phyloP scores from a whole-genome alignment of 2,329 filamentous ascomycete genomes.

The Coniochaeta ligniaria region DNA sequence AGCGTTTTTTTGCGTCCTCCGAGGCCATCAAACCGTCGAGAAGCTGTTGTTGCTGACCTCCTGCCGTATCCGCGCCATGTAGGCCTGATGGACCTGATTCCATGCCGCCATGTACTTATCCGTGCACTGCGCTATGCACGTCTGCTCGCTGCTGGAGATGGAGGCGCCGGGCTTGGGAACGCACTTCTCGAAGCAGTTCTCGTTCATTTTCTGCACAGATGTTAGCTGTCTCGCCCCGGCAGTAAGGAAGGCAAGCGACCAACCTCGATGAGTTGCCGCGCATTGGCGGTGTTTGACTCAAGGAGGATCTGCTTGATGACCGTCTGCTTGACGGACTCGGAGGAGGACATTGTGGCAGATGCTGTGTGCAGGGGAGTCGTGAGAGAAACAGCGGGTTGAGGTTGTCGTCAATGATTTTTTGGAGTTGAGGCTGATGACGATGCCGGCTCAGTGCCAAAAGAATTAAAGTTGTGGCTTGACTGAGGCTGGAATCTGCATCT shows the following conservation, averaged over 20 bases:
- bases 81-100: conserved; percentile 66
- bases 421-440: neutral
- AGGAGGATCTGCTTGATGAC: conserved; percentile 59
- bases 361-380: too few relatives aligned
- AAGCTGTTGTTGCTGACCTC: conserved; percentile 34
- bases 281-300: conserved; percentile 62
- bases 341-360: conserved; percentile 46
- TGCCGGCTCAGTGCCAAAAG: neutral
- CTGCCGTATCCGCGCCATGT: conserved; percentile 56
- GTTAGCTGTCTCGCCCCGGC: neutral
- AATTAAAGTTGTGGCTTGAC: conserved; percentile 4
- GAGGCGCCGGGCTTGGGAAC: conserved; percentile 61
- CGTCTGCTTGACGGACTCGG: conserved; percentile 46
- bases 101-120: conserved; percentile 79
- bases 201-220: conserved; percentile 61
- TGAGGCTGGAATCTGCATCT: neutral
- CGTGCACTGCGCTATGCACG: conserved; percentile 70
- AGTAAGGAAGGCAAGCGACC: conserved; percentile 11
- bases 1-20: neutral
- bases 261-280: conserved; percentile 64
- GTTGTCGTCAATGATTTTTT: neutral
- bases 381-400: neutral
- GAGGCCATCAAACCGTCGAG: neutral
- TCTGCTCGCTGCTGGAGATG: conserved; percentile 59
- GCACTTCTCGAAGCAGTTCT: conserved; percentile 75